Conservation (phyloP, 2,329 filamentous ascomycete species). For the Apiospora aurea region DNA sequence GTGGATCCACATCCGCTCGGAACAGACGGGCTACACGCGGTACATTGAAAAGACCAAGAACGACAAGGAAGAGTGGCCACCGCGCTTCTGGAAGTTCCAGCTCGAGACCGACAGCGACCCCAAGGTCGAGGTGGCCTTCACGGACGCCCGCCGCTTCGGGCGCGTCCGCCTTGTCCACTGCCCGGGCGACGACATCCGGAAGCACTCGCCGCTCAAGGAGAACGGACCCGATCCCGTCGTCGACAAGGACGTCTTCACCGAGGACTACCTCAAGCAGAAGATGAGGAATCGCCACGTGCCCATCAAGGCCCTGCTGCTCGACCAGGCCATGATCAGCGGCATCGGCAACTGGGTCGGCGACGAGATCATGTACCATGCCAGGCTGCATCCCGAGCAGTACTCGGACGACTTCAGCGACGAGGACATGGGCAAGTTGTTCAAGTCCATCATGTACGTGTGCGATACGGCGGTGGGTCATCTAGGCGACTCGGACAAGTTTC, state of each 20-base stretch:
- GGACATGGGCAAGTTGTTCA: constrained; percentile 76
- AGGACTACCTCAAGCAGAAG: constrained; percentile 75
- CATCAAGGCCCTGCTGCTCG: constrained; percentile 85
- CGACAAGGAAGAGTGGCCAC: constrained; percentile 78
- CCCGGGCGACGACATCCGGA: constrained; percentile 76
- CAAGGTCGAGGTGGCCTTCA: constrained; percentile 74
- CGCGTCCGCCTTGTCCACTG: constrained; percentile 85
- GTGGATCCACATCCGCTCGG: constrained; percentile 87
- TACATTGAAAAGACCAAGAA: constrained; percentile 78
- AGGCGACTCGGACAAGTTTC: constrained; percentile 84
- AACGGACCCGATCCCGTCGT: constrained; percentile 94
- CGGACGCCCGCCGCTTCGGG: constrained; percentile 80
- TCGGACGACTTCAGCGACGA: constrained; percentile 78
- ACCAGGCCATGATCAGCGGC: constrained; percentile 88
- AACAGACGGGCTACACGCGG: constrained; percentile 78
- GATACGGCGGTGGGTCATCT: constrained; percentile 78
- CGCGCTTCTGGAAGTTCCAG: constrained; percentile 87
- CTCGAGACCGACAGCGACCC: constrained; percentile 67
- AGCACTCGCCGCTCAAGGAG: constrained; percentile 80
- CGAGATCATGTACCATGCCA: constrained; percentile 89
- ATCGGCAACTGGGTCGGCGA: constrained; percentile 98
- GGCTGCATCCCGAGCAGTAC: constrained; percentile 91
- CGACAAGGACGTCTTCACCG: constrained; percentile 78
- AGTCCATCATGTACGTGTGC: constrained; percentile 80
- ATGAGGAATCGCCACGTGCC: constrained; percentile 81